Base-by-base conservation (phyloP, 2,329 filamentous ascomycete species). In the Trichoderma hamatum region DNA sequence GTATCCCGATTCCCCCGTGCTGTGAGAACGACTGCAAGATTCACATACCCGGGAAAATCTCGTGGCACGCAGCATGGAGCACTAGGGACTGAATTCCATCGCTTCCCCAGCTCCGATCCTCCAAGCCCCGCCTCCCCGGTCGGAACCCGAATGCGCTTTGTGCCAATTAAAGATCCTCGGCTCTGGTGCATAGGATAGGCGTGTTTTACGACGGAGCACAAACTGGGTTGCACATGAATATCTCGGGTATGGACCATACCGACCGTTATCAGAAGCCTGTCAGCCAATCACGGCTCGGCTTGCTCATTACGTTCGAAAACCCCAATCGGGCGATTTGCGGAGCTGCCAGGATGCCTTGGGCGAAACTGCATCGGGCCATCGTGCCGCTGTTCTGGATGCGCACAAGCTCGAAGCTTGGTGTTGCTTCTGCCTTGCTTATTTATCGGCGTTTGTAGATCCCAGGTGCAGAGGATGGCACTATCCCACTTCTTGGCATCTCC, bases 241-340 rank as follows among this genome's bases (percentile, higher is more conserved):
- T 46, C 39, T 64, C 61, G 32, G 49, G 46, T 24, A 49, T 34
- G 24, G n/a, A 14, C 28, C 14, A 24, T 13, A 52, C 66, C 62
- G 43, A 32, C 21, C 52, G 62, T 70, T 70, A 70, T 70, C 69
- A 68, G 58, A 39, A 7, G 59, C 24, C 30, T 2, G 24, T 0
- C 36, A 19, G 51, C 69, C 69, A 70, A 70, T 68, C 30, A 60
- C 14, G n/a, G 13, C 2, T 5, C 51, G 13, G 65, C 65, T 70
- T 70, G 69, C 65, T 70, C 69, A 64, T 70, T 70, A 70, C 69
- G 69, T 70, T 64, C 28, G 56, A 43, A 70, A 70, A 68, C 65
- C 69, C 64, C 52, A 30, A 70, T 70, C 19, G 46, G 69, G 69
- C 60, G 34, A 68, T 70, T 70, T 70, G 59, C 60, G 69, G 69